Evolutionary conservation across 352 stramenopile species (phyloP).

Genomic region (Hyaloperonospora brassicae): DNA sequence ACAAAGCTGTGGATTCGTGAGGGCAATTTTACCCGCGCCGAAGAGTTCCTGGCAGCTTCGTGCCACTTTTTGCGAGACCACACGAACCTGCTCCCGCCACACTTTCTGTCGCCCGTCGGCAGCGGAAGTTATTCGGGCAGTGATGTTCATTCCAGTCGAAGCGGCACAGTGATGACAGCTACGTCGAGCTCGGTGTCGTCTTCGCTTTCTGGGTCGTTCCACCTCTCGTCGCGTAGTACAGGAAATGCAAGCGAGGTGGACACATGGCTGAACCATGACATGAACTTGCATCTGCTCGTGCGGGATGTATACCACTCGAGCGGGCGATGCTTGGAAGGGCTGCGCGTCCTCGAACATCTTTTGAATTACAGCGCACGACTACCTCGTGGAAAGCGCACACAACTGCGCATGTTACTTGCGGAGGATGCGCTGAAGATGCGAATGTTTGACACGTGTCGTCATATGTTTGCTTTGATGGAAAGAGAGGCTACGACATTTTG

Average conservation of each 20-base stretch:
- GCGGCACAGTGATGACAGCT: constrained; percentile 58
- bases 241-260: constrained; percentile 70
- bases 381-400: constrained; percentile 69
- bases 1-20: constrained; percentile 75
- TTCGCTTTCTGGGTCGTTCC: constrained; percentile 47
- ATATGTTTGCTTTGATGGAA: constrained; percentile 68
- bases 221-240: constrained; percentile 38
- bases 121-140: constrained; percentile 48
- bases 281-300: constrained; percentile 74
- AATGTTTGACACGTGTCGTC: constrained; percentile 64
- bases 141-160: constrained; percentile 44
- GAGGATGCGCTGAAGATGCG: constrained; percentile 71
- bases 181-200: constrained; percentile 65
- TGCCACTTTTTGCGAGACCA: constrained; percentile 68
- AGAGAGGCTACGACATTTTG: constrained; percentile 70
- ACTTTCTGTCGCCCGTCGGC: constrained; percentile 44
- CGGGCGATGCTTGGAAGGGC: constrained; percentile 67
- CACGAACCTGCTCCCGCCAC: constrained; percentile 54
- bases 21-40: constrained; percentile 63
- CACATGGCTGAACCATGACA: constrained; percentile 73
- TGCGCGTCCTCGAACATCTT: constrained; percentile 71
- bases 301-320: constrained; percentile 73
- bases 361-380: constrained; percentile 64
- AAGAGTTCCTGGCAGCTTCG: constrained; percentile 53
- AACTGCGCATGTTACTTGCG: constrained; percentile 67